Base-by-base conservation (phyloP, 2,329 filamentous ascomycete species). In the Thielaviopsis populi region DNA sequence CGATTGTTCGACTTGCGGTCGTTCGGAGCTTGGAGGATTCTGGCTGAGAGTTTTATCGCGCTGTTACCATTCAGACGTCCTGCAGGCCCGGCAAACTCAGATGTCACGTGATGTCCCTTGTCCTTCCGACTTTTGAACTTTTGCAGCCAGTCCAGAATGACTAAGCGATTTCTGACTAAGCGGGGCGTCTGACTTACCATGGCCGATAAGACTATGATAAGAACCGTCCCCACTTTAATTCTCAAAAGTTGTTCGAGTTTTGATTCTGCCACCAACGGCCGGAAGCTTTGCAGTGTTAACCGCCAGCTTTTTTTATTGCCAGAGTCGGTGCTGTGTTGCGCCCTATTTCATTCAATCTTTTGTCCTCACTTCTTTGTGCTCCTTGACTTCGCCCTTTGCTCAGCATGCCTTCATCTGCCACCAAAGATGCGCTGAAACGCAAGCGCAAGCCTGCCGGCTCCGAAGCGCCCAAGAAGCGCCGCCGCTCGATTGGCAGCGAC, bases 391-490 rank as follows among this genome's bases (percentile, higher is more conserved):
- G 6, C 24, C 27, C 2, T 8, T 8, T 2, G 13, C 6, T 53
- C 50, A 64, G 46, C 8, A 68, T 68, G 67, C 62, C 67, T 15
- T 48, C 61, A 11, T 50, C 50, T 58, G 59, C 59, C 19, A 37
- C 40, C 10, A 67, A 65, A 62, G 66, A 68, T 37, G 70, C 74
- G 68, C 69, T 74, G 27, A 84, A 84, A 74, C 78, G 81, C 71
- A 84, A 84, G 71, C 75, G 79, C 63, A 71, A 72, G 17, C 74
- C 76, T 37, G 69, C 33, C 19, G 56, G 30, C 22, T 73, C 72
- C 27, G 75, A 78, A 43, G 72, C 75, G 41, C 72, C 76, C 11
- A 77, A 78, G 69, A 85, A 85, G 71, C 77, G 79, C 66, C 71
- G 76, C 17, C 78, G 78, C 67, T 75, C 78, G 63, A 74, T 80